Evolutionary conservation across 805 yeast genomes (phyloP), one percentile per base, ranked within the genome.

Genomic region (Ogataea parapolymorpha): DNA sequence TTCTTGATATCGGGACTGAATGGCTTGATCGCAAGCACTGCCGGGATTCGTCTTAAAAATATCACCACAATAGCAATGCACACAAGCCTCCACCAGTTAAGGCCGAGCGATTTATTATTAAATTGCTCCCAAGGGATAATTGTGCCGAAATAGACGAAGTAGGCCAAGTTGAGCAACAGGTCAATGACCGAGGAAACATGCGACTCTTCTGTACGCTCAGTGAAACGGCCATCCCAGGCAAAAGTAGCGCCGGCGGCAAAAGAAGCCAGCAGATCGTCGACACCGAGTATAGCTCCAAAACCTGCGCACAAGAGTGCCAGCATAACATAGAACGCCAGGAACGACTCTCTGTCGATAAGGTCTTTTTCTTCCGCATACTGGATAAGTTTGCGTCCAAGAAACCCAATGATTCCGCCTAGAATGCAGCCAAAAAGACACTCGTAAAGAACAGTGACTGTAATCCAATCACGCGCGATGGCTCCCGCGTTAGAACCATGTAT

Each of bases 181-280:
- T 83, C 89, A 41, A 82, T 73, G 13, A 78, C 81, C 0, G 82
- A 79, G 23, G 85, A 77, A 12, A 81, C 76, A 48, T 76, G 79
- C 6, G 83, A 74, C 48, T 78, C 80, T 50, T 76, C 77, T 2
- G 83, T 79, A 45, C 71, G 71, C 34, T 66, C 62, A 24, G 84
- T 77, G 57, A 74, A 79, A 62, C 77, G 77, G 17, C 86, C 88
- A 55, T 80, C 79, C 89, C 89, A 82, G 4, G 85, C 78, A 55
- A 83, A 80, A 0, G 82, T 76, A 2, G 83, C 74, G 18, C 89
- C 89, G 2, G 87, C 88, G 6, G 82, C 77, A 56, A 82, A 83
- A 9, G 87, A 80, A 4, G 82, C 85, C 35, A 82, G 66, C 42
- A 82, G 71, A 56, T 82, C 89, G 60, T 82, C 89, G 13, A 80